A percentile compares a stretch with the other conserved stretches of the same genome.
Evolutionary conservation across 2,329 filamentous ascomycete genomes (phyloP).

Genomic region (Lasiodiplodia sp.): DNA sequence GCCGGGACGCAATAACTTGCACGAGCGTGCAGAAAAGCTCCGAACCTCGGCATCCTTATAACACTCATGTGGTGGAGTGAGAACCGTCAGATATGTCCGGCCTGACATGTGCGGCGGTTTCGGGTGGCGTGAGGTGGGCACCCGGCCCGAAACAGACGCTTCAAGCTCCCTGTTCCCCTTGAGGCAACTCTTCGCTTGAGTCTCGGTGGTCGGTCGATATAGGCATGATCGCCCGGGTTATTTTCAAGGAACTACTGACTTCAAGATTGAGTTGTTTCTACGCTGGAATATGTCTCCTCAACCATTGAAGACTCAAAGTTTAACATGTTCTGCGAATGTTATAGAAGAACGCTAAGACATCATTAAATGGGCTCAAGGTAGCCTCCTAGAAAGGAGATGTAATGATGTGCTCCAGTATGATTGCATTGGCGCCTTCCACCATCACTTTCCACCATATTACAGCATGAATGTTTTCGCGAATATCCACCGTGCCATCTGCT

Average conservation of each 20-base stretch:
- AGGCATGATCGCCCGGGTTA: not conserved
- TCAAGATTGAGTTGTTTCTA: not conserved
- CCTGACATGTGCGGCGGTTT: not conserved
- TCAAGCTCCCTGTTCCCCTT: not conserved
- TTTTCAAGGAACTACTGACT: not conserved
- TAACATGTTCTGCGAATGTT: no score
- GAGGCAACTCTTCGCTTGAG: not conserved
- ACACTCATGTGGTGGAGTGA: not conserved
- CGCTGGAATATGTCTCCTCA: no score
- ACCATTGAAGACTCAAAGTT: no score
- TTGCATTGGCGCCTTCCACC: no score
- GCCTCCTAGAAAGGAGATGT: no score
- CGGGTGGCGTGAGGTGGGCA: slow-evolving; percentile 11
- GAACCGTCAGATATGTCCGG: not conserved
- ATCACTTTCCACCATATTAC: no score
- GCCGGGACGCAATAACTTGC: not conserved
- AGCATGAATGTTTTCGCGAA: no score
- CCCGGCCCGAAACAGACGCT: not conserved
- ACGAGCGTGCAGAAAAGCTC: not conserved
- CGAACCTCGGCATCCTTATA: not conserved
- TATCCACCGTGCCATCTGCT: no score
- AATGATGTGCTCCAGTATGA: no score
- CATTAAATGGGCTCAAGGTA: no score
- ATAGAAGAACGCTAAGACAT: no score
- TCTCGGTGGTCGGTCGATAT: not conserved